Evolutionary conservation across 192 early-diverging fungal species (phyloP).

Genomic region (Podila clonocystis): DNA sequence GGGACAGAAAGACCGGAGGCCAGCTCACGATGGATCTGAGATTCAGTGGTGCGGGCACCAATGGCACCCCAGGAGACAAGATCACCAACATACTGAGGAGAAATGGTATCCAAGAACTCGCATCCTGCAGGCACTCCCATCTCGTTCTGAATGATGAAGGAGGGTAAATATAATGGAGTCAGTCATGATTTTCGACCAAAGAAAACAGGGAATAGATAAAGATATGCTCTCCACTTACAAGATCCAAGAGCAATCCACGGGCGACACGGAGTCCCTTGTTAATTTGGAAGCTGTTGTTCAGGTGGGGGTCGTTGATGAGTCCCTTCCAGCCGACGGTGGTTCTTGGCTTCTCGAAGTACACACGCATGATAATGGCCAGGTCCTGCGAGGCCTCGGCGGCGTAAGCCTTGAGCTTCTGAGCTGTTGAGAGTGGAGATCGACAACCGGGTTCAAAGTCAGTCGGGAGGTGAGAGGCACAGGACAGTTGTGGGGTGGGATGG

Average conservation of each 20-base stretch:
- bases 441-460: too few relatives aligned
- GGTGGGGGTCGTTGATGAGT: slow-evolving; percentile 83
- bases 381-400: slow-evolving; percentile 65
- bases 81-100: slow-evolving; percentile 85
- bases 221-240: slow-evolving; percentile 48
- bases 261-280: slow-evolving; percentile 86
- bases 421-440: slow-evolving; percentile 23
- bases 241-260: slow-evolving; percentile 73
- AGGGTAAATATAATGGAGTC: too few relatives aligned
- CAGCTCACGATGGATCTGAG: slow-evolving; percentile 85
- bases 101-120: slow-evolving; percentile 85
- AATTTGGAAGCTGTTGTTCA: slow-evolving; percentile 80
- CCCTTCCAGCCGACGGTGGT: slow-evolving; percentile 95
- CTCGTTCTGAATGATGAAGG: slow-evolving; percentile 54
- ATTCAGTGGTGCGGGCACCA: slow-evolving; percentile 86
- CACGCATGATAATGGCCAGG: slow-evolving; percentile 82
- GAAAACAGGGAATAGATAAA: not conserved
- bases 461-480: too few relatives aligned
- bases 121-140: slow-evolving; percentile 79
- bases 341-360: slow-evolving; percentile 90
- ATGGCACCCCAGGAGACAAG: slow-evolving; percentile 83
- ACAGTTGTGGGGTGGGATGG: not conserved
- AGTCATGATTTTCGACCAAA: not conserved
- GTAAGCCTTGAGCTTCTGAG: slow-evolving; percentile 68
- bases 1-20: slow-evolving; percentile 83